These are phyloP conservation scores for Ophiostoma angusticollis DNA, from an alignment of 2,329 filamentous ascomycete genomes.

Conservation along the genomic window DNA sequence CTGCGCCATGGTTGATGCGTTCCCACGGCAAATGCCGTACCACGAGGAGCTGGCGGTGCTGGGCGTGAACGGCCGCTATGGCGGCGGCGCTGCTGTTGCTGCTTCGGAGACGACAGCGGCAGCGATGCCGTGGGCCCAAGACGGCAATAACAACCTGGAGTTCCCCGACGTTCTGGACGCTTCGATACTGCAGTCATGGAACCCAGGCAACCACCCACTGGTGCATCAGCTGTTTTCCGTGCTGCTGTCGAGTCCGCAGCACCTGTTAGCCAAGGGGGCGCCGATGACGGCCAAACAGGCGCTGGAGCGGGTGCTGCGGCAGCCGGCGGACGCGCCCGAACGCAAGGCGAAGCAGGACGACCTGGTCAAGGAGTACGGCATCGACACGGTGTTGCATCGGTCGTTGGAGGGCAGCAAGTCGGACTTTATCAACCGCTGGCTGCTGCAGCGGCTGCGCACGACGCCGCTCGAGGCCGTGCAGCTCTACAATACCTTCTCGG, in stretches of 20 bases:
- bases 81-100: too few species aligned
- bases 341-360: constrained; percentile 25
- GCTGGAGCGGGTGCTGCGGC: constrained; percentile 24
- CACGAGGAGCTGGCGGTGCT: constrained; percentile 28
- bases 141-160: too few species aligned
- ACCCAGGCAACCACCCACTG: too few species aligned
- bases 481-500: constrained; percentile 26
- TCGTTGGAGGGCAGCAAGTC: constrained; percentile 25
- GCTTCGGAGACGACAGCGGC: too few species aligned
- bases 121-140: neutral
- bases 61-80: too few species aligned
- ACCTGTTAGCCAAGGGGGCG: constrained; percentile 27
- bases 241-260: constrained; percentile 35
- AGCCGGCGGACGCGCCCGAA: constrained; percentile 24
- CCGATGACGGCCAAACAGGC: constrained; percentile 30
- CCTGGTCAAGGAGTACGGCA: constrained; percentile 36
- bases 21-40: constrained; percentile 30
- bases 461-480: constrained; percentile 32
- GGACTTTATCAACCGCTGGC: constrained; percentile 39
- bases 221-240: constrained; percentile 30
- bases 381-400: constrained; percentile 29
- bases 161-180: too few species aligned
- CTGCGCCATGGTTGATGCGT: constrained; percentile 29
- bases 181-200: too few species aligned
- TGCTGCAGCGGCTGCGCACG: constrained; percentile 36